Evolutionary conservation across 345 rosid species (phyloP).

Genomic region (Pistacia integerrima): DNA sequence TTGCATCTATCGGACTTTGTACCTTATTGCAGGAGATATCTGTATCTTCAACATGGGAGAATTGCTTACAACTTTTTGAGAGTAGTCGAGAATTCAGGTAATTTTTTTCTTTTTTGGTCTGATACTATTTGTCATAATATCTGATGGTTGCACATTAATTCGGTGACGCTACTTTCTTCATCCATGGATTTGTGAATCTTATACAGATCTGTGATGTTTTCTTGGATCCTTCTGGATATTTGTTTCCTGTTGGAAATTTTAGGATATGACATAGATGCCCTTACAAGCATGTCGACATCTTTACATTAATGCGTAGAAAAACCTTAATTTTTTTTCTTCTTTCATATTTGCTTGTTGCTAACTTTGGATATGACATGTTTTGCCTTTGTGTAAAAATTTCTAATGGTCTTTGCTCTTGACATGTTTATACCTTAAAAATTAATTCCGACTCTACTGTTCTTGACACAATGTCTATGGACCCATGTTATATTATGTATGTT

Average conservation of each 20-base stretch:
- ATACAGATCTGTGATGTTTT: background rate
- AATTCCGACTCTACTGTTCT: background rate
- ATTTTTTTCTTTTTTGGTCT: conserved; percentile 4
- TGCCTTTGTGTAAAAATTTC: background rate
- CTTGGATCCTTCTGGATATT: background rate
- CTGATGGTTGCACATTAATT: conserved; percentile 6
- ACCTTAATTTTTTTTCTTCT: background rate
- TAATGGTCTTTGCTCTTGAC: background rate
- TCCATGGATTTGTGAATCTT: conserved; percentile 10
- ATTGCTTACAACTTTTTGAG: conserved; percentile 61
- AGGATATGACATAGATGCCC: background rate
- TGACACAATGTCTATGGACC: background rate
- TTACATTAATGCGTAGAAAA: background rate
- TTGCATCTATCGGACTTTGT: conserved; percentile 27
- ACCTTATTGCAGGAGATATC: conserved; percentile 65
- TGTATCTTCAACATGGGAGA: conserved; percentile 84
- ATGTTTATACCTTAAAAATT: background rate
- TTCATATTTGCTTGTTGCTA: background rate
- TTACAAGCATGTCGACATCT: background rate
- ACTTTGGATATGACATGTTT: background rate
- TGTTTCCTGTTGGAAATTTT: background rate
- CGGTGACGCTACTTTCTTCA: conserved; percentile 12
- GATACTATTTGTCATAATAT: conserved; percentile 6
- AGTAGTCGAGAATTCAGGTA: conserved; percentile 85
- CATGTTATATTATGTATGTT: background rate